phyloP scores from a whole-genome alignment of 805 yeast genomes.

The Saccharomycopsis sp. region DNA sequence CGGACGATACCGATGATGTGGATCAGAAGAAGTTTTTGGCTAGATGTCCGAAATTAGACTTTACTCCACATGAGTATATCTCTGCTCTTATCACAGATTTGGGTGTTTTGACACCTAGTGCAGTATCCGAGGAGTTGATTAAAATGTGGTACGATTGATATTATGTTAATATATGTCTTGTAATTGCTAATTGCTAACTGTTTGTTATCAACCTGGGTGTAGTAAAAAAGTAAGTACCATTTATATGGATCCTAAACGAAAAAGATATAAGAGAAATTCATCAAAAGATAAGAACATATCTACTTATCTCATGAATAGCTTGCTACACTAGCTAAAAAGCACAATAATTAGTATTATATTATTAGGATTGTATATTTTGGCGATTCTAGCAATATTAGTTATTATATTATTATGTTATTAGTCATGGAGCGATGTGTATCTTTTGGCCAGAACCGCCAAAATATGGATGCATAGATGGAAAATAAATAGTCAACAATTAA shows the following conservation, averaged over 20 bases:
- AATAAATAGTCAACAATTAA: not conserved
- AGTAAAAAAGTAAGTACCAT: too few species aligned
- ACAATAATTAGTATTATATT: too few species aligned
- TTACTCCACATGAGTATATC: constrained; percentile 91
- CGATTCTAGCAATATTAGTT: too few species aligned
- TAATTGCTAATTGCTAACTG: too few species aligned
- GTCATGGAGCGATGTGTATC: not conserved
- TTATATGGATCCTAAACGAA: too few species aligned
- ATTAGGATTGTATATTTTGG: too few species aligned
- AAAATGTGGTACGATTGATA: constrained; percentile 91
- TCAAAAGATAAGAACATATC: too few species aligned
- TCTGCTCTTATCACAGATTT: constrained; percentile 94
- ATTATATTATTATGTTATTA: too few species aligned
- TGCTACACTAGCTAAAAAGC: too few species aligned
- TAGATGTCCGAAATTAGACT: constrained; percentile 64
- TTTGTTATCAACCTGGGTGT: too few species aligned
- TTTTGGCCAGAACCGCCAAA: not conserved
- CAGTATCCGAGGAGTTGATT: constrained; percentile 96
- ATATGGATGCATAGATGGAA: not conserved
- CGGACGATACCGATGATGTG: constrained; percentile 8
- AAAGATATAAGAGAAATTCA: too few species aligned
- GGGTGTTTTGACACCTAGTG: constrained; percentile 95
- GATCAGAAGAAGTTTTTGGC: constrained; percentile 22
- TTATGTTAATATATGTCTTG: not conserved
- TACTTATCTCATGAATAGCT: too few species aligned